phyloP scores from a whole-genome alignment of 1,284 basidiomycete species.

The Schizophyllum amplum region DNA sequence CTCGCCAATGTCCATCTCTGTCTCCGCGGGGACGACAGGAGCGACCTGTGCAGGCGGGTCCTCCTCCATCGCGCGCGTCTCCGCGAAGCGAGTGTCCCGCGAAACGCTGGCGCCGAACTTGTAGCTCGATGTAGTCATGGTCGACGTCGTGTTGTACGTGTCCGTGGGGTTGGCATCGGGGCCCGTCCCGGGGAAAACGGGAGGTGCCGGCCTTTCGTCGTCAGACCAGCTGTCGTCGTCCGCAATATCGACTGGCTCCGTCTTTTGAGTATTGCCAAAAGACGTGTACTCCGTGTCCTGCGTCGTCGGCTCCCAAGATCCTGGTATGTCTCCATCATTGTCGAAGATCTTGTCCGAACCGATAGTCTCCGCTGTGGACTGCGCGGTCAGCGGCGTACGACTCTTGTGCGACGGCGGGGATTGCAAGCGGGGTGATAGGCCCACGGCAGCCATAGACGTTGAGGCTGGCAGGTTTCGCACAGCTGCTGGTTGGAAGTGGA shows the following conservation, averaged over 20 bases:
- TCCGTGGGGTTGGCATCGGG: slow-evolving; percentile 68
- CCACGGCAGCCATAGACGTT: slow-evolving; percentile 32
- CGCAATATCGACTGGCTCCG: slow-evolving; percentile 28
- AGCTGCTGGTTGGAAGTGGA: slow-evolving; percentile 16
- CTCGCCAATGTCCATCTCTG: slow-evolving; percentile 7
- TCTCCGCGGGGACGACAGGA: no score
- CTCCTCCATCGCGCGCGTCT: slow-evolving; percentile 7
- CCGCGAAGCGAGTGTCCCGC: no score
- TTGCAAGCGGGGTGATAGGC: slow-evolving; percentile 28
- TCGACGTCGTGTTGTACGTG: slow-evolving; percentile 48
- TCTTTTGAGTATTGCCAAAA: slow-evolving; percentile 24
- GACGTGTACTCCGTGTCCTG: slow-evolving; percentile 51
- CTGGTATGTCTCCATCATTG: slow-evolving; percentile 30
- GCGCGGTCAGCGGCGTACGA: slow-evolving; percentile 33
- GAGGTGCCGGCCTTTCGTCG: slow-evolving; percentile 46
- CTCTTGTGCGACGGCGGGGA: slow-evolving; percentile 22
- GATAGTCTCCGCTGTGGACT: slow-evolving; percentile 44
- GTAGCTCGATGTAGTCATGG: slow-evolving; percentile 4
- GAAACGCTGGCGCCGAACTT: slow-evolving; percentile 15
- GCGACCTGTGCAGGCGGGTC: slow-evolving; percentile 7
- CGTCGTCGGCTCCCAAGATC: slow-evolving; percentile 46
- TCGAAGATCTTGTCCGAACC: slow-evolving; percentile 44
- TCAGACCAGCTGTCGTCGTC: slow-evolving; percentile 70
- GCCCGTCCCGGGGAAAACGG: slow-evolving; percentile 41
- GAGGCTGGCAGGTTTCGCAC: slow-evolving; percentile 28